Evolutionary conservation across 208 protist species (phyloP).

Genomic region (Naegleria gruberi): DNA sequence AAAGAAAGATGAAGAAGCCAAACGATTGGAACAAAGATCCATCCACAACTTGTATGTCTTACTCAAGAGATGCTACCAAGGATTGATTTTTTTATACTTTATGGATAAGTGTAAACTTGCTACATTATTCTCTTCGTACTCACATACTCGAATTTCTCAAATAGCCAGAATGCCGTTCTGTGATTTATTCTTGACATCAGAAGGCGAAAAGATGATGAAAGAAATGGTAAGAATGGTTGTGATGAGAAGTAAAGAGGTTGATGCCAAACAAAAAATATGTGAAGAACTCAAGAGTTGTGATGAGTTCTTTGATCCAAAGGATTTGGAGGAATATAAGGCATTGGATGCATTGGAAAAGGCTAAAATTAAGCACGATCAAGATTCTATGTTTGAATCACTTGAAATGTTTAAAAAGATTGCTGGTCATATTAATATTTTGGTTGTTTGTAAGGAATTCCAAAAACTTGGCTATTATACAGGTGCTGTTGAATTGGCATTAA

Average conservation of each 20-base stretch:
- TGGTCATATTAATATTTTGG: not conserved
- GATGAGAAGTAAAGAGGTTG: not conserved
- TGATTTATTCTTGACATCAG: not conserved
- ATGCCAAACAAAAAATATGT: not conserved
- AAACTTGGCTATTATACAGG: not conserved
- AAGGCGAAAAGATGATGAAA: not conserved
- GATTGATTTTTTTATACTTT: not conserved
- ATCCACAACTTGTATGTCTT: not conserved
- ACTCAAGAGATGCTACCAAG: not conserved
- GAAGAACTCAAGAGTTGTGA: not conserved
- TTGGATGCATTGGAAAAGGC: not conserved
- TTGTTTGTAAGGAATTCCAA: not conserved
- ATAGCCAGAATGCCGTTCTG: not conserved
- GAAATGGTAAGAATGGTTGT: not conserved
- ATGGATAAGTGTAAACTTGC: not conserved
- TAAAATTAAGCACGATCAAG: not conserved
- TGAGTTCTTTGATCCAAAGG: not conserved
- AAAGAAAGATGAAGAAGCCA: not conserved
- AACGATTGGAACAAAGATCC: not conserved
- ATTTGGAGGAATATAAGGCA: constrained; percentile 11
- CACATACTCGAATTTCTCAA: not conserved
- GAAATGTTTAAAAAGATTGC: not conserved
- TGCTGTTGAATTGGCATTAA: constrained; percentile 7
- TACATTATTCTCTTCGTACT: not conserved
- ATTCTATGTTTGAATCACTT: not conserved